phyloP scores from a whole-genome alignment of 306 rosid species.

The Prunus padus region DNA sequence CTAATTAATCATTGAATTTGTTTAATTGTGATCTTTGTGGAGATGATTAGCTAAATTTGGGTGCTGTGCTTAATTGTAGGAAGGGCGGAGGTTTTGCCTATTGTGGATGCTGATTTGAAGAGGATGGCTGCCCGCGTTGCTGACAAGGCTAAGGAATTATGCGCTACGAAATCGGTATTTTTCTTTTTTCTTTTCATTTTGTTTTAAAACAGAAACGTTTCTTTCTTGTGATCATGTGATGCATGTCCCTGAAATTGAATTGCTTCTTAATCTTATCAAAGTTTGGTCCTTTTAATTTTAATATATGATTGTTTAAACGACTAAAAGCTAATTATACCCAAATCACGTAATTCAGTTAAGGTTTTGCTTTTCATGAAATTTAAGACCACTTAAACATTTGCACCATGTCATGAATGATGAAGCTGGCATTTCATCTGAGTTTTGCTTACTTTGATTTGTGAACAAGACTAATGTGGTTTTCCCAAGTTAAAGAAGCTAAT shows the following conservation, averaged over 20 bases:
- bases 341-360: too few species aligned
- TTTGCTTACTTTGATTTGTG: too few species aligned
- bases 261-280: background rate
- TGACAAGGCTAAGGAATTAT: conserved; percentile 40
- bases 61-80: conserved; percentile 25
- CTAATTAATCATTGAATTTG: background rate
- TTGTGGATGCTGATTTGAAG: conserved; percentile 53
- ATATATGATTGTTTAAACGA: too few species aligned
- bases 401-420: background rate
- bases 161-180: conserved; percentile 45
- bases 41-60: background rate
- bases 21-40: background rate
- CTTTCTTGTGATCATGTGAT: background rate
- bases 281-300: background rate
- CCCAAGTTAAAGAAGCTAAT: background rate
- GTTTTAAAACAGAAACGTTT: background rate
- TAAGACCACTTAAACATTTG: background rate
- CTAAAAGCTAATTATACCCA: too few species aligned
- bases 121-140: conserved; percentile 33
- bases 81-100: conserved; percentile 49
- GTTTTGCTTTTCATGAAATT: too few species aligned
- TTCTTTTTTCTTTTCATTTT: background rate
- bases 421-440: too few species aligned
- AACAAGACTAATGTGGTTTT: too few species aligned
- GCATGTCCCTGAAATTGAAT: background rate